Evolutionary conservation across 1,284 basidiomycete species (phyloP), one percentile per base, ranked within the genome.

Genomic region (Apiotrichum mycotoxinovorans): DNA sequence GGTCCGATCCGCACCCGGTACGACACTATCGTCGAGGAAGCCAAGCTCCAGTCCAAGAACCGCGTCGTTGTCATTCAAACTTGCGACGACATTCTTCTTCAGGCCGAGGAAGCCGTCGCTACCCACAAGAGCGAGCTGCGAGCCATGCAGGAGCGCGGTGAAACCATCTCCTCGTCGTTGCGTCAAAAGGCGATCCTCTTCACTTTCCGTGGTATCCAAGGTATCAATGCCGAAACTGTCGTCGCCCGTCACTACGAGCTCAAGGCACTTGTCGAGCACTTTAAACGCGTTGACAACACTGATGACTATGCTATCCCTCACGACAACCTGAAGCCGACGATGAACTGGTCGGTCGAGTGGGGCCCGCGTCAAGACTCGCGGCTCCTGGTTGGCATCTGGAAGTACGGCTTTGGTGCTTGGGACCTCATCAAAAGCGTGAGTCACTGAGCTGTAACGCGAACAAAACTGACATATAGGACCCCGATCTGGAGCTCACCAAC

Each of bases 171-270:
- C 18, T 76, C 76, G 25, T 74, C 79, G 25, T 61, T 78, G 33
- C 66, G 78, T 9, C 77, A 79, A 62, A 97, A 98, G 76, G 96
- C 95, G 0, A 90, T 98, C 49, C 83, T 98, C 41, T 88, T 98
- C 65, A 86, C 87, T 17, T 97, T 88, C 81, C 85, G 89, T 58
- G 87, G 87, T 53, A 91, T 98, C 55, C 83, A 87, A 56, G 91
- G 91, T 68, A 92, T 98, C 81, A 99, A 99, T 73, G 96, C 96
- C 20, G 95, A 98, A 76, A 98, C 96, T 0, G 88, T 97, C 40
- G 83, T 97, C 51, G 90, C 89, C 20, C 85, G 96, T 37, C 83
- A 91, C 74, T 87, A 89, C 51, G 94, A 97, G 74, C 84, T 99
- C 54, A 87, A 87, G 59, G 88, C 97, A 41, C 81, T 98, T 34